Evolutionary conservation across 306 rosid genomes (phyloP).

Genomic region (Castanea mollissima): DNA sequence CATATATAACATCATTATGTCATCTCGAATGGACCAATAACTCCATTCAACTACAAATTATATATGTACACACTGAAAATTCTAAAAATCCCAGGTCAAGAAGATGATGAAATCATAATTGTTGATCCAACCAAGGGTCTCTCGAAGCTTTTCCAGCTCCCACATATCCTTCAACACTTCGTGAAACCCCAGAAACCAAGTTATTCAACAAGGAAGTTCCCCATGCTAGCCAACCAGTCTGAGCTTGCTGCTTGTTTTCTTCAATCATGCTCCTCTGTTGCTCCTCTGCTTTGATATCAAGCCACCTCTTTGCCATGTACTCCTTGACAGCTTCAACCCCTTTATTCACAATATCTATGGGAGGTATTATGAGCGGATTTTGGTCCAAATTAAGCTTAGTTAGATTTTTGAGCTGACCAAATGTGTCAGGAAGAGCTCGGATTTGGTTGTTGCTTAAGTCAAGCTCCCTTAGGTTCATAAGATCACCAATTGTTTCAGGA

Average conservation of each 20-base stretch:
- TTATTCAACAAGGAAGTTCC: constrained; percentile 42
- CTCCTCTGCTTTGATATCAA: constrained; percentile 28
- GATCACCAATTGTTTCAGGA: constrained; percentile 48
- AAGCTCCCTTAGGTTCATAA: constrained; percentile 43
- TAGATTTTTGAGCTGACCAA: constrained; percentile 42
- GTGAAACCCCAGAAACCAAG: constrained; percentile 40
- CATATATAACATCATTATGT: no score
- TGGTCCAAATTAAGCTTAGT: constrained; percentile 47
- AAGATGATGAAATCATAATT: constrained; percentile 15
- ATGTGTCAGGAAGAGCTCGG: constrained; percentile 43
- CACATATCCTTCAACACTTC: constrained; percentile 35
- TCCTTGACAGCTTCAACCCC: constrained; percentile 50
- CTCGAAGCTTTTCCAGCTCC: constrained; percentile 33
- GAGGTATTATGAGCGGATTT: constrained; percentile 45
- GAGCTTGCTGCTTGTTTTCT: constrained; percentile 31
- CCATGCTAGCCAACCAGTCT: constrained; percentile 46
- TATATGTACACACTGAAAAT: neutral
- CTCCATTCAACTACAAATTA: neutral
- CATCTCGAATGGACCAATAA: no score
- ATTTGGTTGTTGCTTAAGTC: constrained; percentile 56
- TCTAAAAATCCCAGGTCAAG: neutral
- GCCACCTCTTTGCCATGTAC: constrained; percentile 46
- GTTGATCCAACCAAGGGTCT: constrained; percentile 42
- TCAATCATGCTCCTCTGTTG: constrained; percentile 33
- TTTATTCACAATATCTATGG: constrained; percentile 38